Evolutionary conservation across 164 flowering plant genomes (phyloP).

Genomic region (Echeveria elegans): DNA sequence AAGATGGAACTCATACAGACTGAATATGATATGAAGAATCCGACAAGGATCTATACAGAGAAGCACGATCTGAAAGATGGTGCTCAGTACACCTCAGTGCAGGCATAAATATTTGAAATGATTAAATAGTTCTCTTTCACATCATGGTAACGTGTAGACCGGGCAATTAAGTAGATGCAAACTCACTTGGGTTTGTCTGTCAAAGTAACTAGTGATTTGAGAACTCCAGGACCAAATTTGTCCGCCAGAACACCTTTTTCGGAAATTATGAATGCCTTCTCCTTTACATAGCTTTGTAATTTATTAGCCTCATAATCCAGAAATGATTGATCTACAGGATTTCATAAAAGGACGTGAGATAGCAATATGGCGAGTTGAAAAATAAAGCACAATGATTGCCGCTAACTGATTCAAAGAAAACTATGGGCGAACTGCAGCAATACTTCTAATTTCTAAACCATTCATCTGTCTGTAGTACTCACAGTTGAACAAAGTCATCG

Average conservation of each 20-base stretch:
- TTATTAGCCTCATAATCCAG: slow-evolving; percentile 66
- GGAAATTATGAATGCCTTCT: slow-evolving; percentile 51
- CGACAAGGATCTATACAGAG: not conserved
- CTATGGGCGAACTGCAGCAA: not conserved
- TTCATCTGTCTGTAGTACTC: not conserved
- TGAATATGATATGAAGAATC: not conserved
- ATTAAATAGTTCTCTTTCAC: not conserved
- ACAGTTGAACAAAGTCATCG: not conserved
- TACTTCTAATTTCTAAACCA: not conserved
- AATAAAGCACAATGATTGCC: not conserved
- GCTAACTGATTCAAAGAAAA: not conserved
- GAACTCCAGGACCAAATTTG: slow-evolving; percentile 60
- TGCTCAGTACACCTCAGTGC: not conserved
- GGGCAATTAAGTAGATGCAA: not conserved
- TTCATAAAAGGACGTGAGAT: not conserved
- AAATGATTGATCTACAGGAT: slow-evolving; percentile 54
- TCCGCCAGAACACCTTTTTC: slow-evolving; percentile 78
- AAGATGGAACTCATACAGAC: not conserved
- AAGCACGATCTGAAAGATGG: not conserved
- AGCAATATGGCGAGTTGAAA: not conserved
- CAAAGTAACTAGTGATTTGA: slow-evolving; percentile 59
- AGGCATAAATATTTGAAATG: too few species aligned
- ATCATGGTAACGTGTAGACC: not conserved
- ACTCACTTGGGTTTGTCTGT: slow-evolving; percentile 35
- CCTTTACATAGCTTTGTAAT: slow-evolving; percentile 71